Percentiles rank a stretch among this genome's conserved stretches.
These are phyloP conservation scores for Cyclotella atomus DNA, from an alignment of 108 stramenopile genomes.

Conservation along the genomic window DNA sequence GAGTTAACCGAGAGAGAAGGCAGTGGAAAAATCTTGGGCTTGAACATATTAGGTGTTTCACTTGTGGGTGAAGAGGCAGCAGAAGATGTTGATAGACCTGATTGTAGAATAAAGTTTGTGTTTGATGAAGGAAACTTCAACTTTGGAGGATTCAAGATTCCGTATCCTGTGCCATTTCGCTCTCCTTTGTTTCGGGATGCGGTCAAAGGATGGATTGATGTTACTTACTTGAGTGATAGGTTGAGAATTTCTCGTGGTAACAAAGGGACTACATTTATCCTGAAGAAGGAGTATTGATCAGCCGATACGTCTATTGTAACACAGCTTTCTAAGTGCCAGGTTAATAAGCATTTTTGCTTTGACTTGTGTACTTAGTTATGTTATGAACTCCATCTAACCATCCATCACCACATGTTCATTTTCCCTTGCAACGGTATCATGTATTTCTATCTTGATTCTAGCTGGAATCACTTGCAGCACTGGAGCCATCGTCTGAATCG, in stretches of 20 bases:
- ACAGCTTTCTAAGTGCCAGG: too few relatives aligned
- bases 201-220: conserved; percentile 91
- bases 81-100: conserved; percentile 68
- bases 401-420: too few relatives aligned
- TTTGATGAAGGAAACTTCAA: conserved; percentile 89
- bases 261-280: conserved; percentile 88
- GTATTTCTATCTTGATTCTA: too few relatives aligned
- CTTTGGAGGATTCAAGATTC: conserved; percentile 52
- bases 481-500: conserved; percentile 26
- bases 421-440: too few relatives aligned
- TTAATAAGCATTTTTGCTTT: too few relatives aligned
- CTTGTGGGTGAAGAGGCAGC: conserved; percentile 77
- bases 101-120: conserved; percentile 81
- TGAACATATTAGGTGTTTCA: conserved; percentile 83
- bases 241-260: conserved; percentile 85
- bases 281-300: conserved; percentile 61
- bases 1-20: conserved; percentile 77
- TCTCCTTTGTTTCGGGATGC: conserved; percentile 80
- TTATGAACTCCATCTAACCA: too few relatives aligned
- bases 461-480: too few relatives aligned
- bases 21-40: conserved; percentile 73
- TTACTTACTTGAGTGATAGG: conserved; percentile 83
- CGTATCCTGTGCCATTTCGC: conserved; percentile 88
- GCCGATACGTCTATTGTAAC: too few relatives aligned
- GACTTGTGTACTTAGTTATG: too few relatives aligned